Conservation (phyloP, 177 flowering plant species). For the Vitis hybrid region DNA sequence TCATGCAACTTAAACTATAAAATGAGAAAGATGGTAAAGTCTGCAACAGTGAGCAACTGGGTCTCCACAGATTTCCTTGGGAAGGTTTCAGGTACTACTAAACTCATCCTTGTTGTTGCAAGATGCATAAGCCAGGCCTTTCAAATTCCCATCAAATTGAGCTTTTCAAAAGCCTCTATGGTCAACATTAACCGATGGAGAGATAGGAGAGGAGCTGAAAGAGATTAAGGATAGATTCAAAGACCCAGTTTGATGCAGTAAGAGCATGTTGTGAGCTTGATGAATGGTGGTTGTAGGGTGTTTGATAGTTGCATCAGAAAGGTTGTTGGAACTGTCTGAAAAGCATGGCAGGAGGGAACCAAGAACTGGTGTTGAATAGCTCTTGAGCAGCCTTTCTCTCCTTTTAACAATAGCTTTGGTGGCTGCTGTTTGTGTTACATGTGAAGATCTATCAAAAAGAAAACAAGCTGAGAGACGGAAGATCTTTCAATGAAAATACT, state of each 20-base stretch:
- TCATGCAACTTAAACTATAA: not conserved
- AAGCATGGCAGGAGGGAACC: slow-evolving; percentile 67
- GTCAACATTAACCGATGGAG: slow-evolving; percentile 24
- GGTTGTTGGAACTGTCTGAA: slow-evolving; percentile 44
- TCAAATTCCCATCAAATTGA: slow-evolving; percentile 59
- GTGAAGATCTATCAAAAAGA: not conserved
- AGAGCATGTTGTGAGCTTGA: slow-evolving; percentile 21
- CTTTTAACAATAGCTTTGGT: not conserved
- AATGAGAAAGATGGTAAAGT: slow-evolving; percentile 52
- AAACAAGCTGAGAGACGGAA: not conserved
- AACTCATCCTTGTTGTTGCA: slow-evolving; percentile 32
- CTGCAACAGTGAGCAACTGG: slow-evolving; percentile 31
- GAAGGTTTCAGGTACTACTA: slow-evolving; percentile 7
- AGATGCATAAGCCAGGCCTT: slow-evolving; percentile 30
- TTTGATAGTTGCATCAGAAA: slow-evolving; percentile 6
- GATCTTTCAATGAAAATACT: no score
- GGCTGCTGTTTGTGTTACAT: no score
- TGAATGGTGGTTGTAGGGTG: slow-evolving; percentile 11
- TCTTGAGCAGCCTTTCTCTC: slow-evolving; percentile 63
- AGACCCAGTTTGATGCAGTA: slow-evolving; percentile 24
- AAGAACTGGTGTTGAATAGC: slow-evolving; percentile 84
- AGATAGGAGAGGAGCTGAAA: slow-evolving; percentile 34
- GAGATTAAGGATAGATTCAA: slow-evolving; percentile 20
- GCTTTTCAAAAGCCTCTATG: slow-evolving; percentile 37
- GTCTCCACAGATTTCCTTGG: slow-evolving; percentile 23